Evolutionary conservation across 345 rosid genomes (phyloP).

Genomic region (Euphorbia tirucalli): DNA sequence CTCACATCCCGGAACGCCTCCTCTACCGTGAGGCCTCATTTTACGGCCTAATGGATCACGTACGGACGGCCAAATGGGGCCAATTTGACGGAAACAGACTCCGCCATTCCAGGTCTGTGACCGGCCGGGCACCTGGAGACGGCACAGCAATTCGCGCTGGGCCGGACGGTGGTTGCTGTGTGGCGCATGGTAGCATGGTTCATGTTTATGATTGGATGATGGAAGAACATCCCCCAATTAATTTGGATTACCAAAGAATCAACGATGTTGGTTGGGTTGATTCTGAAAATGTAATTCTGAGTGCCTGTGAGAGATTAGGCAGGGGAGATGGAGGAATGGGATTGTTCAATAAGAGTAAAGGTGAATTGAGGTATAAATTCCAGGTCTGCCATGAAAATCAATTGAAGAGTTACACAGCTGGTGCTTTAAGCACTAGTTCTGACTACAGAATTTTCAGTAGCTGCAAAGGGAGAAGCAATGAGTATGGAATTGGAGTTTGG

Average conservation of each 20-base stretch:
- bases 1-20: slow-evolving; percentile 63
- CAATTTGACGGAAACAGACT: slow-evolving; percentile 81
- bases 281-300: slow-evolving; percentile 54
- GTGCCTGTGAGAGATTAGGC: slow-evolving; percentile 77
- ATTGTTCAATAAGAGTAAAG: slow-evolving; percentile 62
- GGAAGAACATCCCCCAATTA: slow-evolving; percentile 74
- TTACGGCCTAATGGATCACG: slow-evolving; percentile 77
- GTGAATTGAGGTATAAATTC: slow-evolving; percentile 72
- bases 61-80: slow-evolving; percentile 77
- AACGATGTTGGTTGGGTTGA: slow-evolving; percentile 86
- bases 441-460: slow-evolving; percentile 72
- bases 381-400: slow-evolving; percentile 69
- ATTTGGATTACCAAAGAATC: slow-evolving; percentile 84
- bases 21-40: slow-evolving; percentile 76
- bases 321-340: slow-evolving; percentile 98
- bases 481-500: slow-evolving; percentile 97
- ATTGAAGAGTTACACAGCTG: slow-evolving; percentile 79
- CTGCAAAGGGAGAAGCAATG: slow-evolving; percentile 89
- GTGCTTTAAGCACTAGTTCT: slow-evolving; percentile 66
- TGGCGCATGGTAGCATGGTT: slow-evolving; percentile 88
- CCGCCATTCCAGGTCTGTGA: slow-evolving; percentile 46
- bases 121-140: slow-evolving; percentile 91
- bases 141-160: slow-evolving; percentile 95
- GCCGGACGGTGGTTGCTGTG: slow-evolving; percentile 92
- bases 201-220: slow-evolving; percentile 89